Evolutionary conservation across 2,329 filamentous ascomycete genomes (phyloP), one percentile per base, ranked within the genome.

Genomic region (Xylaria sp.): DNA sequence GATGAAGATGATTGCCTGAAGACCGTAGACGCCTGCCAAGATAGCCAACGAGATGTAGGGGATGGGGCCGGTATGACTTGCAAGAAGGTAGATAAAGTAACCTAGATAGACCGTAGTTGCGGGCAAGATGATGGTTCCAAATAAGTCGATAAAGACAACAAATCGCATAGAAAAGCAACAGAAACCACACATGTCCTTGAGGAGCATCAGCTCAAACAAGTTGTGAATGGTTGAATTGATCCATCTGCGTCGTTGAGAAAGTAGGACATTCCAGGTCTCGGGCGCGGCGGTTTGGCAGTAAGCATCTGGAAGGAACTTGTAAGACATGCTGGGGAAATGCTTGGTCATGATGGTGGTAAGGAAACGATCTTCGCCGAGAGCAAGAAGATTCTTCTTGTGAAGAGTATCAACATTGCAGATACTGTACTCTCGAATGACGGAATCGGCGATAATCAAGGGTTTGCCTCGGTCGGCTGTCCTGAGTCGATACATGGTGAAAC

Each of bases 151-250:
- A 75, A 98, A 92, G 72, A 98, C 96, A 71, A 98, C 89, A 76
- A 98, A 98, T 70, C 95, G 91, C 95, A 98, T 98, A 71, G 92
- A 94, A 85, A 98, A 98, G 82, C 93, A 97, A 83, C 96, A 99
- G 89, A 99, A 99, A 73, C 96, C 96, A 78, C 96, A 99, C 81
- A 99, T 91, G 77, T 99, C 94, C 79, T 94, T 92, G 55, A 99
- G 86, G 75, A 91, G 91, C 78, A 97, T 91, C 77, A 99, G 84
- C 80, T 99, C 96, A 30, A 91, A 92, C 78, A 99, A 81, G 79
- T 99, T 99, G 85, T 99, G 96, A 69, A 99, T 92, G 9, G 96
- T 99, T 1, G 96, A 98, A 83, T 99, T 99, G 81, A 99, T 99
- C 96, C 96, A 99, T 79, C 96, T 92, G 85, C 96, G 94, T 86